Conservation (phyloP, 2,329 filamentous ascomycete species). For the Lachnellula subtilissima region DNA sequence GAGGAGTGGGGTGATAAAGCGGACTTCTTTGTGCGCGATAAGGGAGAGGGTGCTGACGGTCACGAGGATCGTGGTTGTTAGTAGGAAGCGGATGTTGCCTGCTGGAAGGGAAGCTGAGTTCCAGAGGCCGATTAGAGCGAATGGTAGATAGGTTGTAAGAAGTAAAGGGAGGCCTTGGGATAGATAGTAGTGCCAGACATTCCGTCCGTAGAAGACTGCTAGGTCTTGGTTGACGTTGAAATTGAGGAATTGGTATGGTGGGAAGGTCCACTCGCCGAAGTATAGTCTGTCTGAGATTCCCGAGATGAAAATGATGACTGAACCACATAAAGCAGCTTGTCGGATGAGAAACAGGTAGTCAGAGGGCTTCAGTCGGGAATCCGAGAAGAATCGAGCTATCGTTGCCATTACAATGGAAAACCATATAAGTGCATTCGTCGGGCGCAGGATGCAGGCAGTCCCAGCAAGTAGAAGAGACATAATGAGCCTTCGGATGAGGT, state of each 20-base stretch:
- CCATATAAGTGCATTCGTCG: constrained; percentile 89
- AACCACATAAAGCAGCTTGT: constrained; percentile 62
- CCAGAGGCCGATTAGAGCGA: constrained; percentile 61
- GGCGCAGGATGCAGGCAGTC: constrained; percentile 77
- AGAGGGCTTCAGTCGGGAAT: constrained; percentile 28
- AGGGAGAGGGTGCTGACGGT: constrained; percentile 64
- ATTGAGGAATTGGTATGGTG: constrained; percentile 78
- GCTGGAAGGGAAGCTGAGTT: constrained; percentile 33
- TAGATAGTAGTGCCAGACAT: constrained; percentile 89
- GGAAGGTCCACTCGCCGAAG: constrained; percentile 83
- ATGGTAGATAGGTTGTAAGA: constrained; percentile 77
- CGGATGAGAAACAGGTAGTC: constrained; percentile 50
- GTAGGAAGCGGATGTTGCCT: constrained; percentile 38
- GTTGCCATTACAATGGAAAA: constrained; percentile 55
- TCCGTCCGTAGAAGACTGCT: constrained; percentile 87
- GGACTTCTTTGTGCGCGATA: constrained; percentile 93
- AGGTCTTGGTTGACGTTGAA: constrained; percentile 88
- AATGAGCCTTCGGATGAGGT: constrained; percentile 43
- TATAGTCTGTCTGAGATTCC: constrained; percentile 68
- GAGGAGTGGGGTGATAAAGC: constrained; percentile 90
- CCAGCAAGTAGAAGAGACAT: constrained; percentile 71
- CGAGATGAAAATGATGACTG: constrained; percentile 58
- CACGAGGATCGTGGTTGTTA: constrained; percentile 48
- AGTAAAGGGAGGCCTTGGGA: constrained; percentile 85
- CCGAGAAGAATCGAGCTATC: constrained; percentile 40